Percentiles rank a stretch among this genome's conserved stretches.
These are phyloP conservation scores for Boechera stricta DNA, from an alignment of 345 rosid species.

Conservation along the genomic window DNA sequence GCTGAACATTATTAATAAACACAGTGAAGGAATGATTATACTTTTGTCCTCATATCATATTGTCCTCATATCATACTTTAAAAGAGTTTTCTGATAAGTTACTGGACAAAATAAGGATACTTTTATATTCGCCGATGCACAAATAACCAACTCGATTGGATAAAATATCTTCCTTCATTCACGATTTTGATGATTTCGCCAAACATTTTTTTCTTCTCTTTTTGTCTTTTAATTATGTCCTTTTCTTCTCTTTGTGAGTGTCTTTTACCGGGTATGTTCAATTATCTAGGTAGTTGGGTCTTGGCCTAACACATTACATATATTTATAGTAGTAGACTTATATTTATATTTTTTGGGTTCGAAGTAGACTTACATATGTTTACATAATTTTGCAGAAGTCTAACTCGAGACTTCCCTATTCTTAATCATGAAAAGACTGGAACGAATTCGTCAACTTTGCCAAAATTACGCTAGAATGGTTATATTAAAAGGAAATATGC, in stretches of 20 bases:
- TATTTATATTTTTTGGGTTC: background rate
- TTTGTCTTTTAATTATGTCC: background rate
- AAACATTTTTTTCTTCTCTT: background rate
- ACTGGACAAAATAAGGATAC: background rate
- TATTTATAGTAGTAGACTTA: background rate
- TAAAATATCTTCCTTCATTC: constrained; percentile 17
- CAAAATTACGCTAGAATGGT: no score
- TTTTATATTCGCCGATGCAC: background rate
- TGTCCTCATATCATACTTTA: background rate
- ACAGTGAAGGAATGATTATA: background rate
- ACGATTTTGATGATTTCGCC: constrained; percentile 21
- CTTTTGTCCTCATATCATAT: background rate
- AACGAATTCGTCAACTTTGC: background rate
- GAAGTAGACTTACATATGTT: background rate
- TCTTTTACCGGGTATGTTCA: background rate
- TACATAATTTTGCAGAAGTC: background rate
- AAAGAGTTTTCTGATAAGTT: background rate
- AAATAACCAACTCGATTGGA: constrained; percentile 30
- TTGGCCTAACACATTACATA: constrained; percentile 20
- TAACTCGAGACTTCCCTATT: background rate
- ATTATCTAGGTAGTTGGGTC: background rate
- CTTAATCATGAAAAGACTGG: background rate
- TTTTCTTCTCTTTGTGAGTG: background rate
- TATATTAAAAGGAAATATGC: no score
- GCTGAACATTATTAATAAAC: background rate